Conservation (phyloP, 1,284 basidiomycete species). For the Apiotrichum porosum region DNA sequence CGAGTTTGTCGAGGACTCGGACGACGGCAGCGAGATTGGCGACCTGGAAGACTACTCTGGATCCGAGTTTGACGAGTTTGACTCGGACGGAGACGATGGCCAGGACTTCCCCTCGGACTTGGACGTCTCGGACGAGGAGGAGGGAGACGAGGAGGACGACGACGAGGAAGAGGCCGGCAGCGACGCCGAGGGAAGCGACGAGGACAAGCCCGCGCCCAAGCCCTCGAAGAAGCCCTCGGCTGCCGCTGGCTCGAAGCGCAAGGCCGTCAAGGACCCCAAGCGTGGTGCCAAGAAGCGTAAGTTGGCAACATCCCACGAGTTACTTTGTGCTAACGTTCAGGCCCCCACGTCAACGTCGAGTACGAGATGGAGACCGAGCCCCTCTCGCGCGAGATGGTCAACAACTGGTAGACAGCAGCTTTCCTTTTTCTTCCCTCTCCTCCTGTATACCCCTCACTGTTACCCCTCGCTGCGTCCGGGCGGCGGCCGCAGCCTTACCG, state of each 20-base stretch:
- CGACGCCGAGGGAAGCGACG: conserved; percentile 49
- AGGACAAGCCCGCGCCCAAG: conserved; percentile 32
- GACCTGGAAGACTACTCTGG: conserved; percentile 59
- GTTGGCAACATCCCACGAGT: no score
- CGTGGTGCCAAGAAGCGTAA: conserved; percentile 51
- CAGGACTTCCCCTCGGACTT: conserved; percentile 46
- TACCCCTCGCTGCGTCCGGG: no score
- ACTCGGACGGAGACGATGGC: conserved; percentile 32
- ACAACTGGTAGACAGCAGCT: conserved; percentile 45
- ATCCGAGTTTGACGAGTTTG: conserved; percentile 44
- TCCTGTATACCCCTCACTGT: conserved; percentile 1
- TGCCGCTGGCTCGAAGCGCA: conserved; percentile 40
- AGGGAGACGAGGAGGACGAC: conserved; percentile 49
- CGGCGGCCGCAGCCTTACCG: not conserved
- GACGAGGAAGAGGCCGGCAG: conserved; percentile 31
- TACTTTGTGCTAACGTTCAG: conserved; percentile 10
- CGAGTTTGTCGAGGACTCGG: conserved; percentile 76
- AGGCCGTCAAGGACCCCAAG: conserved; percentile 55
- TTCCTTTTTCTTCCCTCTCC: not conserved
- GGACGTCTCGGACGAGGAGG: conserved; percentile 43
- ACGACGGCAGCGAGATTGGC: conserved; percentile 55
- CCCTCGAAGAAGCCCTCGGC: conserved; percentile 17
- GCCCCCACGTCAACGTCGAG: conserved; percentile 82
- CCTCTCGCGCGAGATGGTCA: conserved; percentile 51
- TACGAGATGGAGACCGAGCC: conserved; percentile 87